Percentiles rank a stretch among this genome's conserved stretches.
phyloP scores from a whole-genome alignment of 1,139 yeast genomes.

The Suhomyces ambrosiae region DNA sequence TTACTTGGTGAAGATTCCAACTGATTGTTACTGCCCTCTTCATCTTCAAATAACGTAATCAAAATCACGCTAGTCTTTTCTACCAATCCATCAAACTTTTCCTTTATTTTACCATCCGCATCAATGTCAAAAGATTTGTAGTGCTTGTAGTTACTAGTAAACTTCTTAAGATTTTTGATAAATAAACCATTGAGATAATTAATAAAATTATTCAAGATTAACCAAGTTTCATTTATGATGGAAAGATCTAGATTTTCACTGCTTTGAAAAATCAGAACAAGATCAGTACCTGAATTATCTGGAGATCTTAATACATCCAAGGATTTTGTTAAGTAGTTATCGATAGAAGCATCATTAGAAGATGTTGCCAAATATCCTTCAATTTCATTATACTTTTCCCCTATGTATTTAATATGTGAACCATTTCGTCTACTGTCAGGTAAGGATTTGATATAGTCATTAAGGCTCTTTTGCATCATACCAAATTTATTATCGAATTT shows the following conservation, averaged over 20 bases:
- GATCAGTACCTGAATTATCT: conserved; percentile 31
- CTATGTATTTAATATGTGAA: conserved; percentile 58
- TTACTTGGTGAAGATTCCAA: conserved; percentile 40
- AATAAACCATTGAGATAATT: conserved; percentile 38
- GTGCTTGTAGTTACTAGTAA: conserved; percentile 42
- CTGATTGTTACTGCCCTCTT: conserved; percentile 31
- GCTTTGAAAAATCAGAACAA: conserved; percentile 39
- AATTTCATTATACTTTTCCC: conserved; percentile 36
- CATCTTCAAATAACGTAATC: conserved; percentile 35
- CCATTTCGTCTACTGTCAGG: conserved; percentile 38
- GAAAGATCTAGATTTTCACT: conserved; percentile 48
- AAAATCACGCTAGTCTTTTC: conserved; percentile 31
- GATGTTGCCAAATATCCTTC: conserved; percentile 38
- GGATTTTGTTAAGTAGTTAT: conserved; percentile 11
- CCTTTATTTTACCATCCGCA: conserved; percentile 31
- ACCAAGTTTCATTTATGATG: conserved; percentile 49
- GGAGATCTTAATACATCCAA: conserved; percentile 13
- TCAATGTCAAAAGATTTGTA: conserved; percentile 36
- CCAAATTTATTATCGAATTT: conserved; percentile 37
- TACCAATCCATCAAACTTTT: conserved; percentile 29
- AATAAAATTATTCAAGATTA: conserved; percentile 42
- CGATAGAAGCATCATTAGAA: conserved; percentile 23
- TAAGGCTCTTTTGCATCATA: conserved; percentile 44
- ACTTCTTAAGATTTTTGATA: conserved; percentile 33
- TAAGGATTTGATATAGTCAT: conserved; percentile 40